Percentiles rank a stretch among this genome's conserved stretches.
phyloP scores from a whole-genome alignment of 495 filamentous ascomycete species.

The Parathielavia hyrcaniae region DNA sequence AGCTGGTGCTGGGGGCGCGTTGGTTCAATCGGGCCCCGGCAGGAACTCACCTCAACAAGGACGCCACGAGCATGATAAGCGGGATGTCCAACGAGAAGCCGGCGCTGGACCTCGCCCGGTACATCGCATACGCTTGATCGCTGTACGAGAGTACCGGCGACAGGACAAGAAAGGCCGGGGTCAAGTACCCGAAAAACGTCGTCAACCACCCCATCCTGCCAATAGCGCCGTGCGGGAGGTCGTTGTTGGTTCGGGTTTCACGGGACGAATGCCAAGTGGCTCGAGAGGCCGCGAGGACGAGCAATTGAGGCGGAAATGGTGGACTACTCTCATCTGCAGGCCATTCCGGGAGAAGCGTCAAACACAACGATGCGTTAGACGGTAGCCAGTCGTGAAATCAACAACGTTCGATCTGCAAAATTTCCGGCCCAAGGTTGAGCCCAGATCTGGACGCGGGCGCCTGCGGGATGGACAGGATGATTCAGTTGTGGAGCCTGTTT shows the following conservation, averaged over 20 bases:
- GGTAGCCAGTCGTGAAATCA: not conserved
- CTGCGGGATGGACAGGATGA: constrained; percentile 1
- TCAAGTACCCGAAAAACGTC: constrained; percentile 44
- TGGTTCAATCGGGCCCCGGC: not conserved
- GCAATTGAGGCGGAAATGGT: not conserved
- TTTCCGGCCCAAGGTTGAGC: constrained; percentile 3
- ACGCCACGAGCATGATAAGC: constrained; percentile 94
- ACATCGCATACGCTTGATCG: constrained; percentile 88
- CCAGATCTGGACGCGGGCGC: constrained; percentile 1
- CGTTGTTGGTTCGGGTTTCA: not conserved
- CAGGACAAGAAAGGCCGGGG: constrained; percentile 60
- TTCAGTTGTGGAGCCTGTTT: constrained; percentile 4
- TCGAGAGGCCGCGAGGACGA: not conserved
- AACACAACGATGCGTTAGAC: not conserved
- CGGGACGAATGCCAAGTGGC: not conserved
- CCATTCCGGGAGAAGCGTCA: not conserved
- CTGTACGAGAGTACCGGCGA: constrained; percentile 83
- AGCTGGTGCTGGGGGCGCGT: constrained; percentile 11
- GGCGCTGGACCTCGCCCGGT: constrained; percentile 69
- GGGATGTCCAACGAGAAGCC: constrained; percentile 89
- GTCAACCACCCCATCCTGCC: constrained; percentile 43
- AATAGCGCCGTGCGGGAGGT: constrained; percentile 17
- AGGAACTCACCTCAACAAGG: constrained; percentile 68
- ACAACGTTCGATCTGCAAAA: constrained; percentile 7
- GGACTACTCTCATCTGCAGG: not conserved